Evolutionary conservation across 768 basidiomycete genomes (phyloP).

Genomic region (Hygrocybe punicea): DNA sequence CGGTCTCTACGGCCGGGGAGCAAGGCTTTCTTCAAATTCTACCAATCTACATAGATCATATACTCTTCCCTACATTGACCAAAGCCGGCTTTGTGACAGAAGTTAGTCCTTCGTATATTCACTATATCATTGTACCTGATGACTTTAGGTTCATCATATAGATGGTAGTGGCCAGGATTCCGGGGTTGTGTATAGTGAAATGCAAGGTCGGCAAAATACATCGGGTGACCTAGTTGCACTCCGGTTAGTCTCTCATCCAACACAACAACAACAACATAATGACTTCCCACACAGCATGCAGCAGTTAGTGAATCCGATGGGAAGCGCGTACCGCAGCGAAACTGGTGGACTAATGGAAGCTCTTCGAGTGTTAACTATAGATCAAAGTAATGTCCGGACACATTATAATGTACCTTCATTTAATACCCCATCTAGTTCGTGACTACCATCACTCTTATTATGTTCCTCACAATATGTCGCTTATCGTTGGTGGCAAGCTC

Average conservation of each 20-base stretch:
- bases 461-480: slow-evolving; percentile 87
- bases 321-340: slow-evolving; percentile 91
- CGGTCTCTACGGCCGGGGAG: slow-evolving; percentile 90
- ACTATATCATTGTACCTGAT: slow-evolving; percentile 7
- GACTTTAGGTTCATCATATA: slow-evolving; percentile 82
- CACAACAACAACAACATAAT: slow-evolving; percentile 1
- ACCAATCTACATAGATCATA: slow-evolving; percentile 92
- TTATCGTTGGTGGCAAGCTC: slow-evolving; percentile 86
- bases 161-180: slow-evolving; percentile 87
- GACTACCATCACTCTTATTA: slow-evolving; percentile 88
- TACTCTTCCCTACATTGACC: slow-evolving; percentile 92
- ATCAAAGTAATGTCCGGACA: slow-evolving; percentile 64
- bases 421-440: slow-evolving; percentile 56
- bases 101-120: slow-evolving; percentile 33
- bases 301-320: slow-evolving; percentile 71
- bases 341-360: slow-evolving; percentile 96
- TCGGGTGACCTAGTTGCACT: slow-evolving; percentile 87
- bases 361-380: slow-evolving; percentile 75
- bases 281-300: slow-evolving; percentile 53
- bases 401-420: slow-evolving; percentile 5
- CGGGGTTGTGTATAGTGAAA: slow-evolving; percentile 95
- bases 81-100: slow-evolving; percentile 69
- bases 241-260: slow-evolving; percentile 46
- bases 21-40: slow-evolving; percentile 85
- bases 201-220: slow-evolving; percentile 95